Evolutionary conservation across 768 basidiomycete species (phyloP).

Genomic region (Termitomyces sp.): DNA sequence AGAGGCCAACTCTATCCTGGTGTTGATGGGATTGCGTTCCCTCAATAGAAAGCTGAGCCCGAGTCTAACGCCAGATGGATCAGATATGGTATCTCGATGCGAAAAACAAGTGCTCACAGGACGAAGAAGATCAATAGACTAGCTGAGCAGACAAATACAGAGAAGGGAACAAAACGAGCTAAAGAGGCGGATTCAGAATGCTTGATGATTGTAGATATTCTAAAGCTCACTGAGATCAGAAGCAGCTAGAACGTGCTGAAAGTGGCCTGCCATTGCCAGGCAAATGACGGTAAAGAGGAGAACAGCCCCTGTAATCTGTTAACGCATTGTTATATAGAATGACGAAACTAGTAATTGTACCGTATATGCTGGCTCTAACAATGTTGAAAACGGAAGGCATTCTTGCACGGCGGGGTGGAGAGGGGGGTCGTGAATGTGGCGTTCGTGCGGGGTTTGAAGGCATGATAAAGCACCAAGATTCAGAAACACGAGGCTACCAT

Average conservation of each 20-base stretch:
- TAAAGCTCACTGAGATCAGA: constrained; percentile 73
- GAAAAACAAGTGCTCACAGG: constrained; percentile 41
- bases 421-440: constrained; percentile 14
- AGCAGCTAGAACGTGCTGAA: constrained; percentile 65
- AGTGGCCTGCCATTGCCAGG: constrained; percentile 76
- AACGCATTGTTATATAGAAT: constrained; percentile 4
- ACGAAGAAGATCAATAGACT: constrained; percentile 66
- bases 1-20: constrained; percentile 71
- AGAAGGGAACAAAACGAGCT: constrained; percentile 88
- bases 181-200: constrained; percentile 6
- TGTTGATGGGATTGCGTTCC: constrained; percentile 75
- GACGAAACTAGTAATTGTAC: constrained; percentile 39
- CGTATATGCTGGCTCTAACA: constrained; percentile 65
- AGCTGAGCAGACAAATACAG: constrained; percentile 74
- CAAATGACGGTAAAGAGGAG: constrained; percentile 77
- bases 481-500: constrained; percentile 48
- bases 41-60: constrained; percentile 62
- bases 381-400: constrained; percentile 77
- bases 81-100: not conserved
- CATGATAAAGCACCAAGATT: constrained; percentile 44
- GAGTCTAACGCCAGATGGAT: constrained; percentile 39
- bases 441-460: constrained; percentile 29
- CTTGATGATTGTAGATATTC: constrained; percentile 6
- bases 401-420: constrained; percentile 33
- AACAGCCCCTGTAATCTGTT: constrained; percentile 48